phyloP scores from a whole-genome alignment of 768 basidiomycete genomes.

The Panellus pusillus region DNA sequence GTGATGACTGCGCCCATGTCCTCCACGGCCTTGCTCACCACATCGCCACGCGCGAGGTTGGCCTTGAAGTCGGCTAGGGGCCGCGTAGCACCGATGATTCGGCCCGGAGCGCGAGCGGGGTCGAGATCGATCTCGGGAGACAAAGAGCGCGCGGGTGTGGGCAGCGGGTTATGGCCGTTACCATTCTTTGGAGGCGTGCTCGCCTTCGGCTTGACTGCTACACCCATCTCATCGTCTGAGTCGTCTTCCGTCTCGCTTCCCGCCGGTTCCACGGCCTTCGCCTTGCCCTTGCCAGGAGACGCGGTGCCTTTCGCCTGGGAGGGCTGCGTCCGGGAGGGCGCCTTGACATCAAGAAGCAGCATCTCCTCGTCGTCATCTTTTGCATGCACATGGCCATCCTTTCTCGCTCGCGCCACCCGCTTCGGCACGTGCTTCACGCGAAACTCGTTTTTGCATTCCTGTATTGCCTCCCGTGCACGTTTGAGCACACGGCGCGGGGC shows the following conservation, averaged over 20 bases:
- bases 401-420: conserved; percentile 52
- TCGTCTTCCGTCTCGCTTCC: conserved; percentile 63
- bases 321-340: conserved; percentile 20
- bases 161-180: conserved; percentile 31
- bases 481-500: conserved; percentile 72
- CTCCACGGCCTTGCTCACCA: conserved; percentile 83
- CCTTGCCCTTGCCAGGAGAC: conserved; percentile 28
- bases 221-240: conserved; percentile 30
- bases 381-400: conserved; percentile 63
- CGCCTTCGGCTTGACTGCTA: conserved; percentile 13
- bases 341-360: conserved; percentile 54
- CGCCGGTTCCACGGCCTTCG: conserved; percentile 27
- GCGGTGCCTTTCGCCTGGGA: conserved; percentile 14
- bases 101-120: conserved; percentile 58
- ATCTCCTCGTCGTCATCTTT: conserved; percentile 59
- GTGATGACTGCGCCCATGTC: conserved; percentile 72
- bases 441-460: conserved; percentile 63
- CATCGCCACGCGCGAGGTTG: conserved; percentile 70
- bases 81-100: conserved; percentile 72
- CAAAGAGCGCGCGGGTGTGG: conserved; percentile 55
- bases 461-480: conserved; percentile 52
- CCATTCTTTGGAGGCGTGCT: conserved; percentile 15
- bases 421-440: conserved; percentile 81
- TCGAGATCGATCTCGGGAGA: conserved; percentile 49
- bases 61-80: conserved; percentile 78